phyloP scores from a whole-genome alignment of 148 eudicot genomes.

The Polygonum aviculare region DNA sequence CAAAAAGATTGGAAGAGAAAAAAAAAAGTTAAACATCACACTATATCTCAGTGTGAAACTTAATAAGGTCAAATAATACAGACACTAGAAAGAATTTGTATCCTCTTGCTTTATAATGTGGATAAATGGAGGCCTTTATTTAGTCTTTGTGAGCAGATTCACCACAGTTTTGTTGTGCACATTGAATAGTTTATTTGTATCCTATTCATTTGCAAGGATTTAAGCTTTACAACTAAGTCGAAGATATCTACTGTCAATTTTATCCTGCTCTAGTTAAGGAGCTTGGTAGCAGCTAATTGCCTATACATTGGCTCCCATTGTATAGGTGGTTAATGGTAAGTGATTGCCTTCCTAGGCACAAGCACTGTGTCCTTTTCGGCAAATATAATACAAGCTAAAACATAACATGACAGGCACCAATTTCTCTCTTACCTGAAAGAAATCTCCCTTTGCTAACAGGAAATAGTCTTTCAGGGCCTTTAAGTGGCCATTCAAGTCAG shows the following conservation, averaged over 20 bases:
- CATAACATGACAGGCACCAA: not conserved
- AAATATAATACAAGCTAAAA: slow-evolving; percentile 9
- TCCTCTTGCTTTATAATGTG: not conserved
- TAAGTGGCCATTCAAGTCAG: slow-evolving; percentile 90
- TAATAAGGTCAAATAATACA: not conserved
- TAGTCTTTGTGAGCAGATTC: not conserved
- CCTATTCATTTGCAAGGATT: not conserved
- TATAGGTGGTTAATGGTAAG: not conserved
- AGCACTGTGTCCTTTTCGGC: not conserved
- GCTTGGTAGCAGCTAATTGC: not conserved
- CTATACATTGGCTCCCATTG: not conserved
- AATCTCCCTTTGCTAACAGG: slow-evolving; percentile 93
- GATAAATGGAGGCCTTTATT: not conserved
- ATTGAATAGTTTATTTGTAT: not conserved
- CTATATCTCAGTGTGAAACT: not conserved
- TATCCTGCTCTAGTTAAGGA: not conserved
- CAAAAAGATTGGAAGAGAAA: not conserved
- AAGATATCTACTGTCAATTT: not conserved
- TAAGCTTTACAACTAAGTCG: not conserved
- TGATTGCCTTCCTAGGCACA: not conserved
- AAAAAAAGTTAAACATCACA: no score
- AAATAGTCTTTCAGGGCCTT: slow-evolving; percentile 96
- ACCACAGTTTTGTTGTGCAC: not conserved
- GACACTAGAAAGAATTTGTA: not conserved
- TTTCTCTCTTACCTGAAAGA: slow-evolving; percentile 70